Conservation (phyloP, 352 stramenopile genomes). For the Globisporangium takayamanum region DNA sequence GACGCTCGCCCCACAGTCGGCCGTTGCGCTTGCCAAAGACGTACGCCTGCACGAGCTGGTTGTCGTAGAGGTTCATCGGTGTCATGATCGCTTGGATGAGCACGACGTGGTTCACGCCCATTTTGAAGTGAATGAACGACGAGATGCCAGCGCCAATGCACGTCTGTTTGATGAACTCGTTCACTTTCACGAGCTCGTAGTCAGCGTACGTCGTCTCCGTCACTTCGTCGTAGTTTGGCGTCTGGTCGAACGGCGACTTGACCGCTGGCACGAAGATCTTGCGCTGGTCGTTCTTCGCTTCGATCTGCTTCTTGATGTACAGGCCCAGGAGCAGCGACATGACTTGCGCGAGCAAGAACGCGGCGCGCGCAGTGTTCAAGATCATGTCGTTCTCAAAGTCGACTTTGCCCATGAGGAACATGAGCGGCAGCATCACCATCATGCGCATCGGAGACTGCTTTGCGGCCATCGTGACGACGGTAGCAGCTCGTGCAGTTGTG, state of each 20-base stretch:
- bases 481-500: background rate
- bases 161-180: constrained; percentile 83
- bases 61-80: constrained; percentile 81
- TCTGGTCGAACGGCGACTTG: constrained; percentile 77
- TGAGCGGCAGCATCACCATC: constrained; percentile 79
- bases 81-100: constrained; percentile 84
- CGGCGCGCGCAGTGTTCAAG: constrained; percentile 51
- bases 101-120: constrained; percentile 85
- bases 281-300: constrained; percentile 68
- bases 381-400: constrained; percentile 75
- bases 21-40: constrained; percentile 54
- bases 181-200: constrained; percentile 62
- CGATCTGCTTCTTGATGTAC: constrained; percentile 70
- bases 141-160: constrained; percentile 73
- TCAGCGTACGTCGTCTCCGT: constrained; percentile 76
- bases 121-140: constrained; percentile 77
- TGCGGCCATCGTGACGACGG: constrained; percentile 21
- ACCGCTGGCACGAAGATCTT: constrained; percentile 68
- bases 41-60: constrained; percentile 68
- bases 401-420: constrained; percentile 83
- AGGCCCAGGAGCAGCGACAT: constrained; percentile 53
- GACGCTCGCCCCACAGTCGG: constrained; percentile 74
- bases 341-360: constrained; percentile 58
- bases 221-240: constrained; percentile 68
- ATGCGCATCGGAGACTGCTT: constrained; percentile 79